Evolutionary conservation across 2,329 filamentous ascomycete species (phyloP), one percentile per base, ranked within the genome.

Genomic region (Hirsutella thompsonii): DNA sequence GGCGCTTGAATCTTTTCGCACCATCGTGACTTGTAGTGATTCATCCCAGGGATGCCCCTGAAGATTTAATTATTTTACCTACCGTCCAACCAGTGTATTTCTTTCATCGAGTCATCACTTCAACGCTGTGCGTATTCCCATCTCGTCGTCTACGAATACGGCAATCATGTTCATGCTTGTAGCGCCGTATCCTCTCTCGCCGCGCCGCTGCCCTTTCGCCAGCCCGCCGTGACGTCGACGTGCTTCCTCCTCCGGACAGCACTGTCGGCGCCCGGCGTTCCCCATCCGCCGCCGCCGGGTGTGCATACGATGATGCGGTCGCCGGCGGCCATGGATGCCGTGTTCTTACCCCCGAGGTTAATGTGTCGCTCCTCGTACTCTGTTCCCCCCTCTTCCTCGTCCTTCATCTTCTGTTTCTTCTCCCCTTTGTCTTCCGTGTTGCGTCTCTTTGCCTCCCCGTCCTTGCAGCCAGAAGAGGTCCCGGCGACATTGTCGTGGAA

Each of bases 241-340:
- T n/a, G n/a, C n/a, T n/a, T 56, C 43, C 59, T 61, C 39, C 58
- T 52, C 30, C 61, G 67, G 39, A 68, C 63, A 29, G 68, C 62
- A 56, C 69, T 80, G 49, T 74, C 67, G 42, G 72, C 66, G 0
- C 79, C 81, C 0, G 68, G 63, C 32, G 58, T 59, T 0, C 74
- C 75, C 72, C 74, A 81, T 0, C 70, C 76, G 36, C 77, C 76
- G 36, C 76, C 77, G 23, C 76, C 77, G 13, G 77, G 77, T 8
- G 76, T 80, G 45, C 67, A 64, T 5, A 81, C 63, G 33, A 79
- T 72, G 42, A 80, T 76, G 9, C 74, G 60, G 53, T 81, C 76
- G 0, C 76, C 76, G 1, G 67, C 74, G 13, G 59, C 60, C 2
- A 73, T 72, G 1, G 73, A 76, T 42, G 76, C 77, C 0, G 83